These are phyloP conservation scores for Tulasnella sp. DNA, from an alignment of 768 basidiomycete species.

Conservation along the genomic window DNA sequence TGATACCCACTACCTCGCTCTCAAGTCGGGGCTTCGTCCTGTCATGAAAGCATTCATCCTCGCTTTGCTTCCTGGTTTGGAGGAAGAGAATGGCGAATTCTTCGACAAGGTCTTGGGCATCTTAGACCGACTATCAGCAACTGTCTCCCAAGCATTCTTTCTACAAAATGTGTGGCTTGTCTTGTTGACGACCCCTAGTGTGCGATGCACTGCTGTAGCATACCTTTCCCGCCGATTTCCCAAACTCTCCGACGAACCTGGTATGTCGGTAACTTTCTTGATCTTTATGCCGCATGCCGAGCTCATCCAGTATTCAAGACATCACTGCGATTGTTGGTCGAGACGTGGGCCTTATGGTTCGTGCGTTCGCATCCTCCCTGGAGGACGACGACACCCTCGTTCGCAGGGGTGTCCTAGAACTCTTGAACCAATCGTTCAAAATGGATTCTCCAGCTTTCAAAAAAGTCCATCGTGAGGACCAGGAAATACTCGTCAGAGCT, in stretches of 20 bases:
- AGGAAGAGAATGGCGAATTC: conserved; percentile 96
- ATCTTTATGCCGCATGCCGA: background rate
- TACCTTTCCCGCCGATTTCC: conserved; percentile 76
- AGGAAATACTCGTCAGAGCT: conserved; percentile 71
- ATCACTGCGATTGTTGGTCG: conserved; percentile 62
- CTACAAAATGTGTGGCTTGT: conserved; percentile 91
- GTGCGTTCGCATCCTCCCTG: conserved; percentile 81
- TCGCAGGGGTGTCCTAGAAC: conserved; percentile 70
- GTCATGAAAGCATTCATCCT: conserved; percentile 91
- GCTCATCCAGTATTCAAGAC: conserved; percentile 29
- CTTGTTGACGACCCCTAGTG: conserved; percentile 78
- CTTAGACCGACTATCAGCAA: conserved; percentile 68
- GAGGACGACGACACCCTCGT: conserved; percentile 91
- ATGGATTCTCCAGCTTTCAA: conserved; percentile 55
- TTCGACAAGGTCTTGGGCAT: conserved; percentile 83
- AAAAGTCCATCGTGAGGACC: conserved; percentile 50
- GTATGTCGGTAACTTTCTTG: conserved; percentile 24
- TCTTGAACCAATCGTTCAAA: conserved; percentile 63
- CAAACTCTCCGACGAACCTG: conserved; percentile 53
- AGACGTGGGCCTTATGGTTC: conserved; percentile 87
- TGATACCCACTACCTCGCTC: conserved; percentile 80
- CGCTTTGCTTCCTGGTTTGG: conserved; percentile 84
- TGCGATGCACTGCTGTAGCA: conserved; percentile 76
- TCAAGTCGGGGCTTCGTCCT: conserved; percentile 69
- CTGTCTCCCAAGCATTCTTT: conserved; percentile 81